Conservation (phyloP, 441 rosid genomes). For the Pelargonium myrrhifolium region DNA sequence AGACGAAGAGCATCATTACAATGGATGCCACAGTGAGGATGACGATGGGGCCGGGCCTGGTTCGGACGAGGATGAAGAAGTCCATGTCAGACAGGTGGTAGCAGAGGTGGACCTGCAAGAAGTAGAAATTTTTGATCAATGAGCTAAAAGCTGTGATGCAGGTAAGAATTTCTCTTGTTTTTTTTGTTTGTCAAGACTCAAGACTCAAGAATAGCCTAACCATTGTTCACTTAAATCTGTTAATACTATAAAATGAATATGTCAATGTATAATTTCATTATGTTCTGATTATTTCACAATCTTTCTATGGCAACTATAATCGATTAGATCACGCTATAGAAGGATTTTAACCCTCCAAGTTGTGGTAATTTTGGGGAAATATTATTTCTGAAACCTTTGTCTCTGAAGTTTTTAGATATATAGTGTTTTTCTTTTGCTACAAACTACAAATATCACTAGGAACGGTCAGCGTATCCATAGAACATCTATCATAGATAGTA, state of each 20-base stretch:
- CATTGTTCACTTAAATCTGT: too few relatives aligned
- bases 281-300: too few relatives aligned
- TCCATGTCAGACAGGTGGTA: slow-evolving; percentile 73
- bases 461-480: background rate
- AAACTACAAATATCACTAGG: background rate
- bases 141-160: slow-evolving; percentile 85
- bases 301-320: too few relatives aligned
- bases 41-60: slow-evolving; percentile 62
- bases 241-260: too few relatives aligned
- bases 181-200: too few relatives aligned
- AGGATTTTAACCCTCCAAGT: background rate
- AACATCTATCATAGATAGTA: background rate
- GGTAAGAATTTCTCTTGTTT: slow-evolving; percentile 30
- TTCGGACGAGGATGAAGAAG: slow-evolving; percentile 84
- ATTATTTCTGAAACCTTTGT: too few relatives aligned
- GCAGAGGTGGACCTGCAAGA: slow-evolving; percentile 78
- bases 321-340: too few relatives aligned
- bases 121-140: slow-evolving; percentile 68
- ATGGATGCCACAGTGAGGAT: slow-evolving; percentile 62
- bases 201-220: too few relatives aligned
- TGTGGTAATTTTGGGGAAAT: background rate
- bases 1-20: slow-evolving; percentile 80
- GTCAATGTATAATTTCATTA: too few relatives aligned
- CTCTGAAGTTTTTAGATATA: too few relatives aligned
- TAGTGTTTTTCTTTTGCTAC: too few relatives aligned